phyloP scores from a whole-genome alignment of 257 asterid species.

The Rhazya stricta region DNA sequence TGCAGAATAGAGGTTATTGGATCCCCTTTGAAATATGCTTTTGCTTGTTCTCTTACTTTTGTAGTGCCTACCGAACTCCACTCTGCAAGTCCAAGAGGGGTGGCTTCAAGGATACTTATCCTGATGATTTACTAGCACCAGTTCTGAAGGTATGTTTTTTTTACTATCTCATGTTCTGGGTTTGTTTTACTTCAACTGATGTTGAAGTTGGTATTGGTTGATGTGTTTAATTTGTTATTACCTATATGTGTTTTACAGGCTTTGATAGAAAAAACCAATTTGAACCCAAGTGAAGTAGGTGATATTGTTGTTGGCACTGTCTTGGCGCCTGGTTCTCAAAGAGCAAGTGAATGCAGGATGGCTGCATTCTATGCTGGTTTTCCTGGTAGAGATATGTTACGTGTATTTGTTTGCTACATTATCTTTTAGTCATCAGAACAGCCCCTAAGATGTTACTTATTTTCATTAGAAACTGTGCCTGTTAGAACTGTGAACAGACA shows the following conservation, averaged over 20 bases:
- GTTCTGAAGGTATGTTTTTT: conserved; percentile 60
- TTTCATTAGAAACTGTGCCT: conserved; percentile 73
- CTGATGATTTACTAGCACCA: conserved; percentile 94
- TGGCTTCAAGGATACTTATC: conserved; percentile 92
- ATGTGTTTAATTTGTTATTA: neutral
- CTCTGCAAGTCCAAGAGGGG: conserved; percentile 94
- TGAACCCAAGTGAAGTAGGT: conserved; percentile 89
- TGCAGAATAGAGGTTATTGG: neutral
- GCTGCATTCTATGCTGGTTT: conserved; percentile 99
- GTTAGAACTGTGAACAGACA: conserved; percentile 97
- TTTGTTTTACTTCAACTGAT: conserved; percentile 20
- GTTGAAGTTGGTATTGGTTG: neutral
- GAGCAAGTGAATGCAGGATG: conserved; percentile 99
- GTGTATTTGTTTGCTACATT: neutral
- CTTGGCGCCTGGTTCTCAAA: conserved; percentile 91
- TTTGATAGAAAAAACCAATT: conserved; percentile 66
- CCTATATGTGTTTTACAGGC: conserved; percentile 37
- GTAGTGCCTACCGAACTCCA: conserved; percentile 88
- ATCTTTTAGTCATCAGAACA: neutral
- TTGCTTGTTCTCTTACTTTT: conserved; percentile 17
- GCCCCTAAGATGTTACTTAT: conserved; percentile 6
- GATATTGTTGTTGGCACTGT: conserved; percentile 97
- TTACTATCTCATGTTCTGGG: neutral
- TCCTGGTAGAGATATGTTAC: conserved; percentile 52
- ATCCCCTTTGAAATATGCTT: neutral